Conservation (phyloP, 1,284 basidiomycete genomes). For the Trichosporon coremiiforme region DNA sequence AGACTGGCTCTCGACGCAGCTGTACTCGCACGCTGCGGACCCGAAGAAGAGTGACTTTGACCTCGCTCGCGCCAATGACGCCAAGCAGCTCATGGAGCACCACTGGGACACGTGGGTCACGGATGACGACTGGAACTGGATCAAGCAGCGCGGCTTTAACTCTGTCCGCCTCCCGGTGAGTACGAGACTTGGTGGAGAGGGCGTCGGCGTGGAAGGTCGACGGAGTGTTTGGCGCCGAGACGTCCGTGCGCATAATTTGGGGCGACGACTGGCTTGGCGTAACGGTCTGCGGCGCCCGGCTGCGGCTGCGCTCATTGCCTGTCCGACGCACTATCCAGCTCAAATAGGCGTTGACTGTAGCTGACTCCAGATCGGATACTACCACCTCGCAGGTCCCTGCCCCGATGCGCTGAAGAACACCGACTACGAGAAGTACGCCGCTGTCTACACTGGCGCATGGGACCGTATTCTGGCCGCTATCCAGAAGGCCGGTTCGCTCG, state of each 20-base stretch:
- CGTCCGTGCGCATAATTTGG: not conserved
- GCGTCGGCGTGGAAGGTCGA: not conserved
- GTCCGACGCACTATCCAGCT: no score
- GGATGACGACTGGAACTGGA: slow-evolving; percentile 72
- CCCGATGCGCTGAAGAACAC: slow-evolving; percentile 69
- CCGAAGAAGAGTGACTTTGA: slow-evolving; percentile 66
- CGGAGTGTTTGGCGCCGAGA: not conserved
- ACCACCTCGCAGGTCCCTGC: slow-evolving; percentile 69
- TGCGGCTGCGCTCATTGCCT: no score
- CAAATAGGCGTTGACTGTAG: no score
- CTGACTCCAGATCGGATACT: slow-evolving; percentile 67
- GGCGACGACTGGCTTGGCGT: not conserved
- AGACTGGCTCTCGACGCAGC: slow-evolving; percentile 68
- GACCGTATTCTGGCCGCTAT: slow-evolving; percentile 68
- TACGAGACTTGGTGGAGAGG: slow-evolving; percentile 6
- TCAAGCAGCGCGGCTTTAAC: slow-evolving; percentile 73
- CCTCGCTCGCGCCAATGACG: slow-evolving; percentile 63
- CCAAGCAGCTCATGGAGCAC: slow-evolving; percentile 66
- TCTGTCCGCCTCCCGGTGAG: slow-evolving; percentile 78
- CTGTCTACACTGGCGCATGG: slow-evolving; percentile 76
- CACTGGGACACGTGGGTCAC: slow-evolving; percentile 83
- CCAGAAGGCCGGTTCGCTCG: slow-evolving; percentile 63
- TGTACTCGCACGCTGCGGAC: slow-evolving; percentile 50
- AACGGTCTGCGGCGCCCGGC: not conserved
- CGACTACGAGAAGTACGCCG: slow-evolving; percentile 65